Conservation (phyloP, 495 filamentous ascomycete species). For the Xylaria flabelliformis region DNA sequence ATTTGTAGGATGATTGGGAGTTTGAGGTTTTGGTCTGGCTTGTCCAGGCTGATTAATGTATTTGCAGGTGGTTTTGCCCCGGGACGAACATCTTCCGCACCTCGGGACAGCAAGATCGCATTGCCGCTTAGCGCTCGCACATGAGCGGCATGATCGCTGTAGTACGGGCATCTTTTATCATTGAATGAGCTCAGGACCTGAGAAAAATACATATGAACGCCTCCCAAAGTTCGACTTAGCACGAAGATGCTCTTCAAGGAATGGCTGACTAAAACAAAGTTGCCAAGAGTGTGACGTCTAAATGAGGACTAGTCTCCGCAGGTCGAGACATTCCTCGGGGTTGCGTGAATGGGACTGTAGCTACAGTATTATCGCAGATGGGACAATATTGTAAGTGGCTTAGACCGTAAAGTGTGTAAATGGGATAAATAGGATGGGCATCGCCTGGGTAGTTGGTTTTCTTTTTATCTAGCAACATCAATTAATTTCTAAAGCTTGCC, state of each 20-base stretch:
- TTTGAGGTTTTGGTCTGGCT: not conserved
- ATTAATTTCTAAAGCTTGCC: not conserved
- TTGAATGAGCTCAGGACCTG: not conserved
- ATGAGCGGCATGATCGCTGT: not conserved
- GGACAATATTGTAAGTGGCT: not conserved
- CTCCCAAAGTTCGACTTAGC: not conserved
- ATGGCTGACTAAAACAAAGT: not conserved
- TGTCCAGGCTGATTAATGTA: slow-evolving; percentile 1
- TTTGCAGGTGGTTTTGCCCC: not conserved
- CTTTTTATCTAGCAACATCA: not conserved
- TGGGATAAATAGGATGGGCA: not conserved
- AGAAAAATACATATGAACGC: not conserved
- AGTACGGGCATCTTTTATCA: not conserved
- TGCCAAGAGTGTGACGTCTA: not conserved
- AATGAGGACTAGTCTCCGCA: slow-evolving; percentile 15
- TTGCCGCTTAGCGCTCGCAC: not conserved
- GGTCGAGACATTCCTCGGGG: not conserved
- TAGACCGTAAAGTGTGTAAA: not conserved
- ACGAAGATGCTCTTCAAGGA: not conserved
- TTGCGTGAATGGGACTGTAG: not conserved
- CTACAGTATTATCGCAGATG: not conserved
- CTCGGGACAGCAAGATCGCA: not conserved
- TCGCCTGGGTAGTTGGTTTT: not conserved
- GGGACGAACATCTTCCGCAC: not conserved
- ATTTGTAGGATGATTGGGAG: not conserved